phyloP scores from a whole-genome alignment of 2,329 filamentous ascomycete genomes.

The Gliomastix tumulicola region DNA sequence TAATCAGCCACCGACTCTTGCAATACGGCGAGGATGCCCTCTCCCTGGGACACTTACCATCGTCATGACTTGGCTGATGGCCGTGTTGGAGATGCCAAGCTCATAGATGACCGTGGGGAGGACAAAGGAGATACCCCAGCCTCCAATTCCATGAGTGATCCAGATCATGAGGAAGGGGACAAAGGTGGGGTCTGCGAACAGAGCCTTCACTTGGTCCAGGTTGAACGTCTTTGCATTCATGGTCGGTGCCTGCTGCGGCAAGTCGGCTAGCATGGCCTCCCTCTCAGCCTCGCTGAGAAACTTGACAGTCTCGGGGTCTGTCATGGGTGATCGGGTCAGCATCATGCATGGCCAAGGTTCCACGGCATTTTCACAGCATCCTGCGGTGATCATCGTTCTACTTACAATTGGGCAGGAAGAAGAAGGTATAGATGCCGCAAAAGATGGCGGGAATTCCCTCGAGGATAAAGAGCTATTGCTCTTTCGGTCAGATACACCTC shows the following conservation, averaged over 20 bases:
- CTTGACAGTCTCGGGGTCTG: constrained; percentile 13
- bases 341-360: too few relatives aligned
- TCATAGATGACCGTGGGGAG: constrained; percentile 18
- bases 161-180: constrained; percentile 15
- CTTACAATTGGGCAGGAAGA: constrained; percentile 18
- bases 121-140: constrained; percentile 17
- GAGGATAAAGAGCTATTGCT: constrained; percentile 17
- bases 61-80: constrained; percentile 17
- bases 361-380: too few relatives aligned
- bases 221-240: too few relatives aligned
- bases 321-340: too few relatives aligned
- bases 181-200: constrained; percentile 12
- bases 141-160: constrained; percentile 18
- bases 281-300: constrained; percentile 13
- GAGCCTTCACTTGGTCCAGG: constrained; percentile 9
- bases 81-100: constrained; percentile 15
- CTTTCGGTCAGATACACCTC: too few relatives aligned
- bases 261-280: too few relatives aligned
- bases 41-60: too few relatives aligned
- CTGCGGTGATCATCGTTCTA: too few relatives aligned
- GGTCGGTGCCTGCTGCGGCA: too few relatives aligned
- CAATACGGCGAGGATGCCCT: too few relatives aligned
- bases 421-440: constrained; percentile 27
- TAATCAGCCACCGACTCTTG: too few relatives aligned
- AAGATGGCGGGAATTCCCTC: constrained; percentile 16